Base-by-base conservation (phyloP, 1,139 yeast genomes). In the Yamadazyma conglobata region DNA sequence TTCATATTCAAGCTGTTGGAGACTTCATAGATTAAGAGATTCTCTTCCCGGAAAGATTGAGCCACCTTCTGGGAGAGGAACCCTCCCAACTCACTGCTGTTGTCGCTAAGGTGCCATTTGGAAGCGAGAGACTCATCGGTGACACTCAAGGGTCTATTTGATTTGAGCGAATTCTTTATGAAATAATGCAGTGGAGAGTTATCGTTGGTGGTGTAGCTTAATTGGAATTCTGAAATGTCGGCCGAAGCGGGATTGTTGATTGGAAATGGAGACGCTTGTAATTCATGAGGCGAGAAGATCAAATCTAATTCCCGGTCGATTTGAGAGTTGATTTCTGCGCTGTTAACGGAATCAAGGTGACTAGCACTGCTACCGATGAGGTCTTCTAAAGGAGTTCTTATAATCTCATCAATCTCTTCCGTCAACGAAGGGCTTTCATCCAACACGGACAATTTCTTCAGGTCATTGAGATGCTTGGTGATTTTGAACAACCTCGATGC, bases 401-500 rank as follows among this genome's bases (percentile, higher is more conserved):
- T 46, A 13, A 55, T 34, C 21, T 55, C 57, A 24, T 50, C 56
- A 16, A 50, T 37, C 25, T 52, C 56, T 22, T 46, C 50, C 27
- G 40, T 43, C 22, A 44, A 33, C 19, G 46, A 30, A 14, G 52
- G 48, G 25, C 47, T 43, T 14, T 33, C 37, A 19, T 33, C 37
- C 16, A 33, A 30, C 6, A 20, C 9, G 5, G 21, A 17, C 17
- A 22, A 22, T 19, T 19, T 31, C 14, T 14, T 46, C 12, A 7
- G 7, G 11, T 28, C 26, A 16, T n/a, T 8, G 10, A 25, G 23
- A 13, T 19, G 38, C 32, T 51, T 49, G 6, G 55, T 48, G 17
- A 58, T 44, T 19, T 58, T 45, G 25, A 52, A 54, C 15, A 58
- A 44, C 29, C 62, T 49, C 6, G 68, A 56, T 4, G 70, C 61